phyloP scores from a whole-genome alignment of 2,329 filamentous ascomycete species.

The Neurospora sp. region DNA sequence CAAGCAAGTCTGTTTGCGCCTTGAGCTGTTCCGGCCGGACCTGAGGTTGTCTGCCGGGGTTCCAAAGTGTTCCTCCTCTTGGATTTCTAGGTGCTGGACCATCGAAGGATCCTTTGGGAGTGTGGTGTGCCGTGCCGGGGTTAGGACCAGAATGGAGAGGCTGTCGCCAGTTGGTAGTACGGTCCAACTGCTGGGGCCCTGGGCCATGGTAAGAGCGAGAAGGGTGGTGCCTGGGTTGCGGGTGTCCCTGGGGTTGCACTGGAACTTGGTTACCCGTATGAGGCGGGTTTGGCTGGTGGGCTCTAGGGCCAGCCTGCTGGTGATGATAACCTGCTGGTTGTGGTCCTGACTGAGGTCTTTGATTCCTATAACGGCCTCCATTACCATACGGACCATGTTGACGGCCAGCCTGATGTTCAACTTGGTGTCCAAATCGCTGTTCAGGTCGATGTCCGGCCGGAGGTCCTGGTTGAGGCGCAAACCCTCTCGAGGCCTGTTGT shows the following conservation, averaged over 20 bases:
- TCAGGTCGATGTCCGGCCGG: constrained; percentile 11
- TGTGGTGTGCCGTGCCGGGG: constrained; percentile 10
- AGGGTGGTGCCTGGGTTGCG: constrained; percentile 22
- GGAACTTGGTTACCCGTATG: constrained; percentile 7
- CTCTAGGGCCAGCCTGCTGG: constrained; percentile 1
- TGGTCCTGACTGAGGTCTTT: not conserved
- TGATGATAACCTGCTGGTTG: not conserved
- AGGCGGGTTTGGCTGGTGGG: constrained; percentile 21
- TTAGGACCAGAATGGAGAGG: constrained; percentile 7
- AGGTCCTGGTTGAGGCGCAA: constrained; percentile 21
- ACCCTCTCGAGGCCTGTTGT: constrained; percentile 21
- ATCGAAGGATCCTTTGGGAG: constrained; percentile 10
- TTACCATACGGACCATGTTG: not conserved
- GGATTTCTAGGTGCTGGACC: constrained; percentile 9
- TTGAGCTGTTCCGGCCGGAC: constrained; percentile 34
- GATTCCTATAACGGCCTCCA: not conserved
- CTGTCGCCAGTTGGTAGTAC: constrained; percentile 16
- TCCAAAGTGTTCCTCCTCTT: constrained; percentile 15
- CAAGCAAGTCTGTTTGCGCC: constrained; percentile 39
- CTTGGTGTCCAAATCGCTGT: constrained; percentile 5
- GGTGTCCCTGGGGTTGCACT: constrained; percentile 2
- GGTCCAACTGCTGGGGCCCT: constrained; percentile 15
- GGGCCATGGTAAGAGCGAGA: constrained; percentile 25
- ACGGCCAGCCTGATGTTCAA: not conserved
- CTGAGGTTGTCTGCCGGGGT: constrained; percentile 23